Evolutionary conservation across 176 grass and related monocot species (phyloP).

Genomic region (Panicum miliaceum): DNA sequence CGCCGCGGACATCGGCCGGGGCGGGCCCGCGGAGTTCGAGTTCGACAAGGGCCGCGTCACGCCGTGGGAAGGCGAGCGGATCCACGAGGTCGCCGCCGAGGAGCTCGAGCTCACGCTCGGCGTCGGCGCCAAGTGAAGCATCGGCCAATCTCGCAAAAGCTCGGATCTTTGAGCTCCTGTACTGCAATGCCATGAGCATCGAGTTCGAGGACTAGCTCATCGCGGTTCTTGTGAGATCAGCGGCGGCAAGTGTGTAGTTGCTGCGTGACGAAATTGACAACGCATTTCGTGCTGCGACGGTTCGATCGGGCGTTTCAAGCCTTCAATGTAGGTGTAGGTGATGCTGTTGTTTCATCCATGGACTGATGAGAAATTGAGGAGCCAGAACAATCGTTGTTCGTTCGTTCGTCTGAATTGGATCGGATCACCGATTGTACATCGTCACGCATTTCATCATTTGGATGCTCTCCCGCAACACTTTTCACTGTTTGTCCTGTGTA

Average conservation of each 20-base stretch:
- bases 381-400: constrained; percentile 22
- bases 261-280: neutral
- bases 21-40: constrained; percentile 68
- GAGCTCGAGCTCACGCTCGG: constrained; percentile 92
- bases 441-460: neutral
- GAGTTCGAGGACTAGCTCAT: constrained; percentile 14
- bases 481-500: constrained; percentile 1
- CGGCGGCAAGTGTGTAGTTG: neutral
- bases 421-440: neutral
- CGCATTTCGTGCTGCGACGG: neutral
- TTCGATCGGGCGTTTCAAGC: constrained; percentile 2
- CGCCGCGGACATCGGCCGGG: constrained; percentile 14
- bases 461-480: neutral
- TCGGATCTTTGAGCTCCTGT: constrained; percentile 1
- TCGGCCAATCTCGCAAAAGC: neutral
- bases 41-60: constrained; percentile 81
- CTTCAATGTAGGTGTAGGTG: constrained; percentile 39
- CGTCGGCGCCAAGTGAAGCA: constrained; percentile 57
- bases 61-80: constrained; percentile 92
- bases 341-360: constrained; percentile 40
- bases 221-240: constrained; percentile 29
- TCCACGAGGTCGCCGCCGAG: constrained; percentile 90
- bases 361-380: constrained; percentile 12
- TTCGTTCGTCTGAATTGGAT: neutral
- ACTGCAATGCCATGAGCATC: neutral